Evolutionary conservation across 2,329 filamentous ascomycete species (phyloP).

Genomic region (Fusarium sp.): DNA sequence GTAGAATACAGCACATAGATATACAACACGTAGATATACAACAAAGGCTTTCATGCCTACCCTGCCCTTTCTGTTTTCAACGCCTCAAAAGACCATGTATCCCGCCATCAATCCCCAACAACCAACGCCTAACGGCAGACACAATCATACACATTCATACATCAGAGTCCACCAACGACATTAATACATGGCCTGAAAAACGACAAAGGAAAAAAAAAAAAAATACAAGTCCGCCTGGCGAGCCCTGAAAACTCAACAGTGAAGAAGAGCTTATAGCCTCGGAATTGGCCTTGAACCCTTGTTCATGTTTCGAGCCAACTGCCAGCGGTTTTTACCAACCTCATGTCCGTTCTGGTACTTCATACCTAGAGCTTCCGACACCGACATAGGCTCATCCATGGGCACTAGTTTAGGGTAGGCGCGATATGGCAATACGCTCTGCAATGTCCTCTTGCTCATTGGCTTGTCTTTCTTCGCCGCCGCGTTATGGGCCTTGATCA

Average conservation of each 20-base stretch:
- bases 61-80: constrained; percentile 19
- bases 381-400: constrained; percentile 55
- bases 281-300: constrained; percentile 47
- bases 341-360: constrained; percentile 41
- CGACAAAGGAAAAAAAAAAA: constrained; percentile 34
- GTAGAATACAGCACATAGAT: not conserved
- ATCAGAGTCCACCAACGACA: constrained; percentile 11
- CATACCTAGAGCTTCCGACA: constrained; percentile 53
- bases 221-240: constrained; percentile 12
- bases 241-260: not conserved
- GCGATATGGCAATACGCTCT: constrained; percentile 56
- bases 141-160: constrained; percentile 37
- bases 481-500: constrained; percentile 66
- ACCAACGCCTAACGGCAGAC: constrained; percentile 35
- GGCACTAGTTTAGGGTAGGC: constrained; percentile 53
- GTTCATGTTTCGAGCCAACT: constrained; percentile 42
- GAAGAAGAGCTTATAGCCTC: constrained; percentile 40
- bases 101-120: constrained; percentile 4
- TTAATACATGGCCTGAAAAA: constrained; percentile 21
- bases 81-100: constrained; percentile 13
- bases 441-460: constrained; percentile 46
- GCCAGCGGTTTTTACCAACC: constrained; percentile 44
- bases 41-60: not conserved
- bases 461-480: constrained; percentile 44
- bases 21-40: constrained; percentile 11